Evolutionary conservation across 2,329 filamentous ascomycete species (phyloP).

Genomic region (Akanthomyces uredinophilus): DNA sequence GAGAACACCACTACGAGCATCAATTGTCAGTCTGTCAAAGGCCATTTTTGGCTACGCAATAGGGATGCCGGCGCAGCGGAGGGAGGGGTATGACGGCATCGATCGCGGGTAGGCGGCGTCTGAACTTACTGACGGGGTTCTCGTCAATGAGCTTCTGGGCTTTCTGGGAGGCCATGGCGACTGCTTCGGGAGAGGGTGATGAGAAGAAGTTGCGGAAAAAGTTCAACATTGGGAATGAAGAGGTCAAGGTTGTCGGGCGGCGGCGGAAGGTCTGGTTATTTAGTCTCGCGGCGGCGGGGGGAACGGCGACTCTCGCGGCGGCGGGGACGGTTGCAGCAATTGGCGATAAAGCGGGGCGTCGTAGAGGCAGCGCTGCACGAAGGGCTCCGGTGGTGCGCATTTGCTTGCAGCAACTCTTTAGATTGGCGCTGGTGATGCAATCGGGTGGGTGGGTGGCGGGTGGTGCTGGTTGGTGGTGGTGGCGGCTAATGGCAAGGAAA

Average conservation of each 20-base stretch:
- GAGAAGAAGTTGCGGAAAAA: conserved; percentile 69
- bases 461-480: no score
- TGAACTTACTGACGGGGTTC: conserved; percentile 69
- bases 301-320: neutral
- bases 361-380: neutral
- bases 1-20: conserved; percentile 72
- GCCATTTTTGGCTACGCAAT: neutral
- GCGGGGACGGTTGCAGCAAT: neutral
- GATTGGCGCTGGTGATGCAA: conserved; percentile 4
- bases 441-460: no score
- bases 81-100: neutral
- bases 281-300: neutral
- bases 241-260: neutral
- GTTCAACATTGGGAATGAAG: conserved; percentile 50
- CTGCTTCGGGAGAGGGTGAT: conserved; percentile 51
- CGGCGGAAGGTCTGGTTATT: neutral
- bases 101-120: neutral
- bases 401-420: neutral
- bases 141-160: conserved; percentile 83
- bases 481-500: neutral
- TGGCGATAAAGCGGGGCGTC: conserved; percentile 4
- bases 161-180: conserved; percentile 78
- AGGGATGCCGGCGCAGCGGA: conserved; percentile 1
- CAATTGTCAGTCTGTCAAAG: no score
- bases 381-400: conserved; percentile 2